Evolutionary conservation across 148 eudicot genomes (phyloP), one percentile per base, ranked within the genome.

Genomic region (Talinum fruticosum): DNA sequence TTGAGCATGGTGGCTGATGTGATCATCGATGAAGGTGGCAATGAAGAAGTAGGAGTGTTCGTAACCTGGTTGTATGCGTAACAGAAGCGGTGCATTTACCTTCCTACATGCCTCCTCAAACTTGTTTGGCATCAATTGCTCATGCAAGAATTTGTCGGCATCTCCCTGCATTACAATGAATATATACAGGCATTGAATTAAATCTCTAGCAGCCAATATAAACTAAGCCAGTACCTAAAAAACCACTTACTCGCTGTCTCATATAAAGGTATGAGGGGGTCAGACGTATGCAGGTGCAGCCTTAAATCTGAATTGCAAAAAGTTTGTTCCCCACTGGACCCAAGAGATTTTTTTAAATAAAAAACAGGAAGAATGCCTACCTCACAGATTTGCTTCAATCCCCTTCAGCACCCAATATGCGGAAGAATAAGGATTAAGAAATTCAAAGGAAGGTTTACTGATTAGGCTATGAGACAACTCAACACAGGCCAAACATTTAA

Each of bases 41-140:
- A 96, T 87, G 91, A 96, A 96, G 72, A 59, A 89, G 87, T 89
- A 96, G n/a, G 98, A 96, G 88, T 93, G 98, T 59, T 96, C 98
- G 53, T 96, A 96, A 69, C 98, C 99, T 65, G 93, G 91, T 74
- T 90, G 97, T 64, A 89, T 66, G 32, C 97, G 87, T 75, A 96
- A 77, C 72, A 90, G 80, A 35, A 96, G 87, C 28, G 95, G 97
- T 54, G 83, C 95, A 69, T 84, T 84, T 29, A 79, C 87, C 82
- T 89, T 89, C 80, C 84, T 82, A 79, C 99, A 93, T 38, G 98
- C 99, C 80, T 93, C 99, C 83, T 87, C 98, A 72, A 93, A 96
- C 72, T 90, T 93, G 76, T 81, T 76, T 41, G 93, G 90, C 79
- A 86, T 76, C 81, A 96, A 82, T 82, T 91, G 97, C 38, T 93